Evolutionary conservation across 768 basidiomycete genomes (phyloP).

Genomic region (Lactarius pseudohatsudake): DNA sequence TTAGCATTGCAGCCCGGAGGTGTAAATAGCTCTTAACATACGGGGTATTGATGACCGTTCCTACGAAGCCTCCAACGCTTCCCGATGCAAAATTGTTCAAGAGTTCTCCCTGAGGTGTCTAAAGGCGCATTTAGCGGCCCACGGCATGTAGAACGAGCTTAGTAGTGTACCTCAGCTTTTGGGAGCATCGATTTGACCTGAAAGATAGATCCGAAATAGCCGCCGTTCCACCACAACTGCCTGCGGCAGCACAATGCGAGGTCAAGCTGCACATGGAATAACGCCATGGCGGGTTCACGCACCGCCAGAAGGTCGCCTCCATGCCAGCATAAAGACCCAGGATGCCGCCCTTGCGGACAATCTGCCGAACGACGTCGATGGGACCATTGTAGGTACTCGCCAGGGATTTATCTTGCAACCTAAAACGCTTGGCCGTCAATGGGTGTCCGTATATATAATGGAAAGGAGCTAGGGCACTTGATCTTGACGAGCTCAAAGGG

Average conservation of each 20-base stretch:
- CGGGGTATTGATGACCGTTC: constrained; percentile 93
- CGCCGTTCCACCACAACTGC: constrained; percentile 91
- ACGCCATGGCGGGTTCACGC: constrained; percentile 18
- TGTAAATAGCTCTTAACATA: constrained; percentile 38
- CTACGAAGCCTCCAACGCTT: constrained; percentile 83
- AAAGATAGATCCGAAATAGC: constrained; percentile 93
- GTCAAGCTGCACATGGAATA: neutral
- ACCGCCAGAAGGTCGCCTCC: constrained; percentile 99
- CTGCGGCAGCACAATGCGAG: constrained; percentile 37
- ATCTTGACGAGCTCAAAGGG: constrained; percentile 97
- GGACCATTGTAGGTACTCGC: constrained; percentile 84
- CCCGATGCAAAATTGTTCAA: constrained; percentile 94
- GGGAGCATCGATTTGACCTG: constrained; percentile 79
- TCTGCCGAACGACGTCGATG: constrained; percentile 82
- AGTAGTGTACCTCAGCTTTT: constrained; percentile 68
- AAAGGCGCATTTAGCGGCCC: neutral
- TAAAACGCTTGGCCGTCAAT: constrained; percentile 31
- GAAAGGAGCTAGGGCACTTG: constrained; percentile 45
- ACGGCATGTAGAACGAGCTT: neutral
- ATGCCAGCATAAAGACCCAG: constrained; percentile 91
- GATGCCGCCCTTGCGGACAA: constrained; percentile 74
- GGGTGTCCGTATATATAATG: neutral
- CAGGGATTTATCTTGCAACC: constrained; percentile 83
- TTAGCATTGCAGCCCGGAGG: neutral
- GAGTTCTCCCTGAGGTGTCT: constrained; percentile 39